These are phyloP conservation scores for Fistulinella prunicolor DNA, from an alignment of 768 basidiomycete genomes.

Conservation along the genomic window DNA sequence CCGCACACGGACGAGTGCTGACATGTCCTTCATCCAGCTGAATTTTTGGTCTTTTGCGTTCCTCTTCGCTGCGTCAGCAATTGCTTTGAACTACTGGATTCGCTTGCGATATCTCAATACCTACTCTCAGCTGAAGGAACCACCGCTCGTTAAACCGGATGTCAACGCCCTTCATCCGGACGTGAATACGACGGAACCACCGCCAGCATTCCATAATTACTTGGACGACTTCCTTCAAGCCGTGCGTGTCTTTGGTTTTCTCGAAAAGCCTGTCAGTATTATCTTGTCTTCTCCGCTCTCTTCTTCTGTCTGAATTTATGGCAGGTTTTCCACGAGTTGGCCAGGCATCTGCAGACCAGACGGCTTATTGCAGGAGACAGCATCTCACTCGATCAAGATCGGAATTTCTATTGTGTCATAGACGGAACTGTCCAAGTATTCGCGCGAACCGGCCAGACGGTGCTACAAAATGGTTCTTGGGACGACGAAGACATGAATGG, in stretches of 20 bases:
- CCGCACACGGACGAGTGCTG: background rate
- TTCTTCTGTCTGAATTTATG: background rate
- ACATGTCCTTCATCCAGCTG: conserved; percentile 47
- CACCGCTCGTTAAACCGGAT: conserved; percentile 77
- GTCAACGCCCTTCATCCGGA: conserved; percentile 90
- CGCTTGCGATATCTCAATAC: conserved; percentile 77
- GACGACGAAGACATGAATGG: conserved; percentile 91
- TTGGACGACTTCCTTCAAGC: conserved; percentile 96
- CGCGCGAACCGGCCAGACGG: conserved; percentile 61
- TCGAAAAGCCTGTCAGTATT: conserved; percentile 84
- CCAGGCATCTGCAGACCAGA: conserved; percentile 91
- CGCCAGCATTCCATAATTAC: conserved; percentile 89
- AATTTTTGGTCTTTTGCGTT: conserved; percentile 90
- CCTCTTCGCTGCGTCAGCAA: conserved; percentile 63
- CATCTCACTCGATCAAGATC: conserved; percentile 85
- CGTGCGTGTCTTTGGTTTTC: conserved; percentile 94
- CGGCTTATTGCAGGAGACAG: conserved; percentile 96
- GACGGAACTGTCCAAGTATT: conserved; percentile 97
- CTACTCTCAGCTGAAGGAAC: conserved; percentile 75
- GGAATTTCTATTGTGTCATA: conserved; percentile 96
- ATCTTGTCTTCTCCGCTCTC: background rate
- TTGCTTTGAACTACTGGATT: conserved; percentile 80
- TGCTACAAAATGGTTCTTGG: conserved; percentile 56
- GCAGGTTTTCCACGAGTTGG: conserved; percentile 95
- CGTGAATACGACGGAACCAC: conserved; percentile 71